Conservation (phyloP, 2,329 filamentous ascomycete genomes). For the Cladosporium sp. region DNA sequence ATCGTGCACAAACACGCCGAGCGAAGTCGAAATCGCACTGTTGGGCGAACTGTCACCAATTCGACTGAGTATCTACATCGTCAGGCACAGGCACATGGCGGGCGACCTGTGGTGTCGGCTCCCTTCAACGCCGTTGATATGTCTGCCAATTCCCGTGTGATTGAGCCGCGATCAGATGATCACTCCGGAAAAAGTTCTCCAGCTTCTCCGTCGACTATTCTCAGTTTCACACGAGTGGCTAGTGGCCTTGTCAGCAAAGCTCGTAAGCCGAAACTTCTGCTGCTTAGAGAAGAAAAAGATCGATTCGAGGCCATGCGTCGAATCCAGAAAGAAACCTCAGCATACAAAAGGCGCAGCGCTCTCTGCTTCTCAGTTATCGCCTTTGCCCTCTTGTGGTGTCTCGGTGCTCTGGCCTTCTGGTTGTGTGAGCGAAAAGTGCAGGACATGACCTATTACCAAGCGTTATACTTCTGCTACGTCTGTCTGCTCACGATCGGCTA, state of each 20-base stretch:
- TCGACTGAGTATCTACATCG: conserved; percentile 3
- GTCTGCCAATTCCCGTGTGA: conserved; percentile 15
- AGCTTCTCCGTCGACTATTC: conserved; percentile 8
- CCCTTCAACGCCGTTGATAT: conserved; percentile 15
- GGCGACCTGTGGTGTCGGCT: conserved; percentile 15
- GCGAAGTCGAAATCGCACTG: conserved; percentile 49
- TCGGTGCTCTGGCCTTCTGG: conserved; percentile 74
- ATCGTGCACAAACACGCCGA: conserved; percentile 57
- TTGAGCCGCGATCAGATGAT: neutral
- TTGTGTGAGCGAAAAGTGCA: conserved; percentile 51
- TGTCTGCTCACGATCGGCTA: conserved; percentile 83
- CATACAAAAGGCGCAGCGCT: conserved; percentile 68
- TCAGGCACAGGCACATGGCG: neutral
- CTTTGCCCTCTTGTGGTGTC: conserved; percentile 73
- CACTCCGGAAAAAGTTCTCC: too few species aligned
- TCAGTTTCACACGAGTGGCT: conserved; percentile 16
- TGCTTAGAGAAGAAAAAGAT: conserved; percentile 50
- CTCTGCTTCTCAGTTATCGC: conserved; percentile 62
- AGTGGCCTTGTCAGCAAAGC: conserved; percentile 11
- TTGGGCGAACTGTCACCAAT: conserved; percentile 28
- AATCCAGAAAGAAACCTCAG: conserved; percentile 63
- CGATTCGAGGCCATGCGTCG: conserved; percentile 56
- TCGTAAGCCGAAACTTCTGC: conserved; percentile 44
- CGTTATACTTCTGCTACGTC: conserved; percentile 81
- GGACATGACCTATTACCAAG: conserved; percentile 67